Conservation (phyloP, 371 early-diverging fungal species). For the Homolaphlyctis polyrhiza region DNA sequence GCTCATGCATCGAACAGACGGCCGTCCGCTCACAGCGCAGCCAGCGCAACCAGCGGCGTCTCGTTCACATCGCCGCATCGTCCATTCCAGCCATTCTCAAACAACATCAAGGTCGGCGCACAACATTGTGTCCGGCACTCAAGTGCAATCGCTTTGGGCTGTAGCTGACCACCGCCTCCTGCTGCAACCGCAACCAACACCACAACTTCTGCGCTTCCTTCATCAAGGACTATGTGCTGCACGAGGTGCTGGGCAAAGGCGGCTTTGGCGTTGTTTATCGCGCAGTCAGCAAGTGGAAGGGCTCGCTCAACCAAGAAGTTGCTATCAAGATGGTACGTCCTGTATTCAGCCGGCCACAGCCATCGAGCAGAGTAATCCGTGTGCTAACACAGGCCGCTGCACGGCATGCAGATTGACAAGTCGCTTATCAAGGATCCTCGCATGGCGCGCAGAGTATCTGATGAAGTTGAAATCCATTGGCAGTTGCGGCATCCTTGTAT, state of each 20-base stretch:
- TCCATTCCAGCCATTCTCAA: conserved; percentile 15
- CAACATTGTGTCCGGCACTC: too few relatives aligned
- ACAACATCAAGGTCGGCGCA: conserved; percentile 20
- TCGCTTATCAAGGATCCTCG: conserved; percentile 28
- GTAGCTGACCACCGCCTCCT: too few relatives aligned
- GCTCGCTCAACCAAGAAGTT: conserved; percentile 28
- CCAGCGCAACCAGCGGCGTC: background rate
- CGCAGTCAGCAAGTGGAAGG: conserved; percentile 23
- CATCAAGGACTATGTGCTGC: conserved; percentile 35
- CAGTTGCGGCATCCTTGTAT: conserved; percentile 45
- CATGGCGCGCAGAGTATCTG: conserved; percentile 44
- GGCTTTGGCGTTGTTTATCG: conserved; percentile 44
- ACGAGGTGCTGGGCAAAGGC: conserved; percentile 39
- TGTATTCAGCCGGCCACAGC: background rate
- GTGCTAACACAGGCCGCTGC: too few relatives aligned
- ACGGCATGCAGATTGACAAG: conserved; percentile 34
- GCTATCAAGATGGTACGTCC: conserved; percentile 43
- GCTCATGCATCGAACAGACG: background rate
- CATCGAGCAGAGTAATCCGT: background rate
- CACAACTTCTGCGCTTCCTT: too few relatives aligned
- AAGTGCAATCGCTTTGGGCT: too few relatives aligned
- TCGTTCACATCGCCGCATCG: conserved; percentile 22
- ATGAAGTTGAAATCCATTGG: conserved; percentile 64
- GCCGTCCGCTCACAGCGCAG: background rate
- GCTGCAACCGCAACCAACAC: too few relatives aligned